A percentile compares a stretch with the other conserved stretches of the same genome.
Conservation (phyloP, 108 stramenopile species). For the Phaeodactylum tricornutum region DNA sequence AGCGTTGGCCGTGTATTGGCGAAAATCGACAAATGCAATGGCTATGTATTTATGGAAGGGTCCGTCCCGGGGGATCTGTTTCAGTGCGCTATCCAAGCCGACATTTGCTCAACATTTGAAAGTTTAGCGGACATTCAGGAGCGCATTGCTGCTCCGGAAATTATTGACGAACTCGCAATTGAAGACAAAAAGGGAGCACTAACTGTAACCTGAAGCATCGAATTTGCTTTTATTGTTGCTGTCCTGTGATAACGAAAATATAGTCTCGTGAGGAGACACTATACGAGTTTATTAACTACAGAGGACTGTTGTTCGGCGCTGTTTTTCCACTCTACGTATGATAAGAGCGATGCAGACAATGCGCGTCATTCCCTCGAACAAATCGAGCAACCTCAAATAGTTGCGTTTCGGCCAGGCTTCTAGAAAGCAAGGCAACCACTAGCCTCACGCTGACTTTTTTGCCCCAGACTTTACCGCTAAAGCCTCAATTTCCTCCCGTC, state of each 20-base stretch:
- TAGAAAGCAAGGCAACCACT: neutral
- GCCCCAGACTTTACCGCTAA: neutral
- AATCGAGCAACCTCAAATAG: too few relatives aligned
- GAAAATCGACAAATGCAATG: conserved; percentile 75
- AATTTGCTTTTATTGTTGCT: neutral
- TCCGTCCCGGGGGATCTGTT: conserved; percentile 22
- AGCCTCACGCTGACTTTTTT: neutral
- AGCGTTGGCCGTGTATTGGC: conserved; percentile 74
- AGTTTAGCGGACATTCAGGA: conserved; percentile 36
- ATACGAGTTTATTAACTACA: neutral
- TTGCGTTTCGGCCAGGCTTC: neutral
- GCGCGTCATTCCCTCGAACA: neutral
- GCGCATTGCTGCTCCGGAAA: conserved; percentile 6
- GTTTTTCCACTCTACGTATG: too few relatives aligned
- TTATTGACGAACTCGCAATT: neutral
- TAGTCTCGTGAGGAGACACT: neutral
- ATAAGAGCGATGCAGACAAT: neutral
- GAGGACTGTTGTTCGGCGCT: too few relatives aligned
- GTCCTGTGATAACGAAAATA: neutral
- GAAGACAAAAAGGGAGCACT: neutral
- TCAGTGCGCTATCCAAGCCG: conserved; percentile 29
- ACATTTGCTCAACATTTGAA: conserved; percentile 17
- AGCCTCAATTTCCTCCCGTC: neutral
- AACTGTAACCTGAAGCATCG: neutral
- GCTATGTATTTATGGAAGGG: conserved; percentile 48